These are phyloP conservation scores for Ilyonectria mors-panacis DNA, from an alignment of 2,329 filamentous ascomycete species.

Conservation along the genomic window DNA sequence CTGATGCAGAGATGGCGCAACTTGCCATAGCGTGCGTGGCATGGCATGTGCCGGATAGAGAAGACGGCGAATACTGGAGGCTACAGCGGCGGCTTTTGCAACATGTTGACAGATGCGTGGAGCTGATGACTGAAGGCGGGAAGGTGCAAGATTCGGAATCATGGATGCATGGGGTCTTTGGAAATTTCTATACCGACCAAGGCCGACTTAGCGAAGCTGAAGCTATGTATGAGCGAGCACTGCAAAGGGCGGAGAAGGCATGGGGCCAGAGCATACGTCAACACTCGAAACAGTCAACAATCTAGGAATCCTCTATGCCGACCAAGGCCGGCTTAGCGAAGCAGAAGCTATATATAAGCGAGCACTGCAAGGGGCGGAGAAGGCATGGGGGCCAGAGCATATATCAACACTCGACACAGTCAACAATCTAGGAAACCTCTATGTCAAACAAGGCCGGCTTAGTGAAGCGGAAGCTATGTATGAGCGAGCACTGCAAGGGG, in stretches of 20 bases:
- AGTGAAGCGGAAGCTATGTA: slow-evolving; percentile 34
- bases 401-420: not conserved
- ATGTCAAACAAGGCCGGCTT: slow-evolving; percentile 41
- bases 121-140: not conserved
- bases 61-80: slow-evolving; percentile 28
- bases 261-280: slow-evolving; percentile 32
- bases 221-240: slow-evolving; percentile 24
- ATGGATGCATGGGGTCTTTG: slow-evolving; percentile 32
- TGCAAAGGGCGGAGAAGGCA: slow-evolving; percentile 44
- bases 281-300: slow-evolving; percentile 46
- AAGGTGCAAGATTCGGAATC: slow-evolving; percentile 8
- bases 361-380: slow-evolving; percentile 48
- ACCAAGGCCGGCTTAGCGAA: slow-evolving; percentile 44
- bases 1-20: slow-evolving; percentile 14
- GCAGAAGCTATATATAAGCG: slow-evolving; percentile 50
- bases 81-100: slow-evolving; percentile 38
- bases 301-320: slow-evolving; percentile 48
- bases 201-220: slow-evolving; percentile 41
- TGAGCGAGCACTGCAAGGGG: slow-evolving; percentile 36
- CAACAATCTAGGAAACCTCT: slow-evolving; percentile 35
- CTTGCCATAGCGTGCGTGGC: slow-evolving; percentile 31
- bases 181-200: slow-evolving; percentile 39
- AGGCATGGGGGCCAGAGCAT: slow-evolving; percentile 9
- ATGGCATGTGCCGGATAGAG: slow-evolving; percentile 22
- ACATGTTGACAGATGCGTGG: slow-evolving; percentile 37